Evolutionary conservation across 164 flowering plant species (phyloP).

Genomic region (Chimonanthus salicifolius): DNA sequence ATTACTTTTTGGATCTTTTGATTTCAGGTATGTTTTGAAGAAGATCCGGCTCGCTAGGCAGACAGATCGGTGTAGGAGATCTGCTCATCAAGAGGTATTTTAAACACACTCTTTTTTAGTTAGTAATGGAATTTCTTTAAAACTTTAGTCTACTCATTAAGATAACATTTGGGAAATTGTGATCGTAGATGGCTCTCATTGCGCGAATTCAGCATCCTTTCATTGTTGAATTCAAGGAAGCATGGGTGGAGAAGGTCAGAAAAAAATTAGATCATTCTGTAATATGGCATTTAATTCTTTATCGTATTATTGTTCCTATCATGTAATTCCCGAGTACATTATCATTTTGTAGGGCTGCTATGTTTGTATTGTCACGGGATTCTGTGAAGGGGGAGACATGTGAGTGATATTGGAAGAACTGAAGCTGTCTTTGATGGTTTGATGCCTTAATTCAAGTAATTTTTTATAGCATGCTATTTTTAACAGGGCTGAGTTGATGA

Average conservation of each 20-base stretch:
- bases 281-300: background rate
- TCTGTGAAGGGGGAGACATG: constrained; percentile 99
- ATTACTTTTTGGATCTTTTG: background rate
- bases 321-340: constrained; percentile 12
- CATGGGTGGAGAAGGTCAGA: constrained; percentile 97
- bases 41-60: constrained; percentile 95
- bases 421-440: background rate
- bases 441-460: background rate
- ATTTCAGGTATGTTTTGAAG: constrained; percentile 77
- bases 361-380: constrained; percentile 98
- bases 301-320: background rate
- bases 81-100: constrained; percentile 94
- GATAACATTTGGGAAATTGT: constrained; percentile 10
- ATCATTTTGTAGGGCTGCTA: constrained; percentile 74
- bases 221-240: constrained; percentile 95
- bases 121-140: constrained; percentile 1
- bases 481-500: constrained; percentile 91
- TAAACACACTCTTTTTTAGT: background rate
- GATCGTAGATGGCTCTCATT: constrained; percentile 84
- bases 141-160: background rate
- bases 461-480: constrained; percentile 2
- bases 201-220: constrained; percentile 90
- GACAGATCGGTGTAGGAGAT: constrained; percentile 90
- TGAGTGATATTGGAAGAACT: constrained; percentile 36
- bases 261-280: too few species aligned